Evolutionary conservation across 2,329 filamentous ascomycete genomes (phyloP).

Genomic region (Penicillium sp.): DNA sequence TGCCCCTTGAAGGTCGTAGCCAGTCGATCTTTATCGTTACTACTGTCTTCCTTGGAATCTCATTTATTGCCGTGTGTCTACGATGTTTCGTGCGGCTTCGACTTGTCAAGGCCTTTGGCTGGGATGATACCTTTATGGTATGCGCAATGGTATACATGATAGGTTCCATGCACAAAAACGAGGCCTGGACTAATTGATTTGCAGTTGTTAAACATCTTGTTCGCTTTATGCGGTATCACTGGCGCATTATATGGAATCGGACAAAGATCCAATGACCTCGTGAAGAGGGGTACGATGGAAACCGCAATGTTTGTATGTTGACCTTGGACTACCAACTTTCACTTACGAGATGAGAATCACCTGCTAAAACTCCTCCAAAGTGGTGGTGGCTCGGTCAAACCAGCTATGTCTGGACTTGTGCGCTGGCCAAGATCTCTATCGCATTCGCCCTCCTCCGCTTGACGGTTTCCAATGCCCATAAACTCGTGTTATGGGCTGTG

Average conservation of each 20-base stretch:
- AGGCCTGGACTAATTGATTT: background rate
- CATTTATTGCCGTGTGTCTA: conserved; percentile 35
- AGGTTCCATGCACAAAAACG: background rate
- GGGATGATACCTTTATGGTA: conserved; percentile 42
- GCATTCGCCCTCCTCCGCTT: conserved; percentile 56
- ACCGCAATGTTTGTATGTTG: conserved; percentile 15
- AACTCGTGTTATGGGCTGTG: conserved; percentile 48
- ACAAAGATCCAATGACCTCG: conserved; percentile 20
- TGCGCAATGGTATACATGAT: conserved; percentile 35
- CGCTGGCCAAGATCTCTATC: conserved; percentile 53
- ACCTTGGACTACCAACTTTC: background rate
- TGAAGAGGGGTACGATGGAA: conserved; percentile 26
- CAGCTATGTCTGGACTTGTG: conserved; percentile 53
- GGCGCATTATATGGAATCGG: conserved; percentile 37
- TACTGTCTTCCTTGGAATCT: conserved; percentile 33
- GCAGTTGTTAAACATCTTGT: conserved; percentile 36
- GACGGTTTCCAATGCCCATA: conserved; percentile 48
- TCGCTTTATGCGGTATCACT: conserved; percentile 37
- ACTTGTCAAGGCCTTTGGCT: conserved; percentile 39
- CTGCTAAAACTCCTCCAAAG: conserved; percentile 19
- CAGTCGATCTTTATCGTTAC: conserved; percentile 36
- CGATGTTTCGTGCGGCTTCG: conserved; percentile 40
- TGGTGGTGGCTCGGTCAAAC: conserved; percentile 59
- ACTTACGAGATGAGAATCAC: background rate
- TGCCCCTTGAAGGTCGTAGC: conserved; percentile 35